phyloP scores from a whole-genome alignment of 371 early-diverging fungal species.

The Basidiobolus meristosporus region DNA sequence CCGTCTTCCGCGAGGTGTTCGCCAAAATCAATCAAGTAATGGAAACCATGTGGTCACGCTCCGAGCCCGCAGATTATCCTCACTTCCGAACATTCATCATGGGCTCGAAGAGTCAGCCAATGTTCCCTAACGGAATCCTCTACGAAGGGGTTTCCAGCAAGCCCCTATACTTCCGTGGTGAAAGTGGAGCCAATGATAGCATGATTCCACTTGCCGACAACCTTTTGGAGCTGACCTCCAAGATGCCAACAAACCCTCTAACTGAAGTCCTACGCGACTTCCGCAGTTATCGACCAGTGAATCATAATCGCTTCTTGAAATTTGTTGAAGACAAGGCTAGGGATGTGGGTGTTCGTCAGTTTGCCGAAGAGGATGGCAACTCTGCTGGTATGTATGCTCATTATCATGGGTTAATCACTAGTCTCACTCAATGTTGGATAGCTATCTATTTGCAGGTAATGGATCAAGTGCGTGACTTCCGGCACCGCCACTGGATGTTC shows the following conservation, averaged over 20 bases:
- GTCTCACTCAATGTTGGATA: no score
- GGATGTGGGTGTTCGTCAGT: conserved; percentile 16
- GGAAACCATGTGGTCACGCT: conserved; percentile 64
- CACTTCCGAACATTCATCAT: conserved; percentile 79
- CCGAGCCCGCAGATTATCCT: conserved; percentile 46
- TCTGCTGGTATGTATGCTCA: conserved; percentile 18
- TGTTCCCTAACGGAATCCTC: conserved; percentile 72
- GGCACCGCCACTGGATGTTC: conserved; percentile 73
- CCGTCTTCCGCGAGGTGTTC: conserved; percentile 31
- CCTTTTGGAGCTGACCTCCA: conserved; percentile 53
- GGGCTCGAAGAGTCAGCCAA: conserved; percentile 73
- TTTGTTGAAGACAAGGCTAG: conserved; percentile 32
- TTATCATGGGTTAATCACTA: neutral
- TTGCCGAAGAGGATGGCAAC: conserved; percentile 26
- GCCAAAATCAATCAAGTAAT: conserved; percentile 44
- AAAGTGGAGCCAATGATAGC: conserved; percentile 72
- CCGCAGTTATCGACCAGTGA: conserved; percentile 53
- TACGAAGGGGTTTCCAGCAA: conserved; percentile 55
- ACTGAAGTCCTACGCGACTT: conserved; percentile 60
- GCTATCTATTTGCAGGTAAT: conserved; percentile 53
- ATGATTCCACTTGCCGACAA: conserved; percentile 75
- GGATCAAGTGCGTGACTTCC: conserved; percentile 71
- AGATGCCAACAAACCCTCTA: conserved; percentile 65
- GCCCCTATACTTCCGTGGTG: conserved; percentile 54
- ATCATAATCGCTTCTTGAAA: conserved; percentile 52